Percentiles rank a stretch among this genome's conserved stretches.
Conservation (phyloP, 306 rosid genomes). For the Cyclanthera cordifolia region DNA sequence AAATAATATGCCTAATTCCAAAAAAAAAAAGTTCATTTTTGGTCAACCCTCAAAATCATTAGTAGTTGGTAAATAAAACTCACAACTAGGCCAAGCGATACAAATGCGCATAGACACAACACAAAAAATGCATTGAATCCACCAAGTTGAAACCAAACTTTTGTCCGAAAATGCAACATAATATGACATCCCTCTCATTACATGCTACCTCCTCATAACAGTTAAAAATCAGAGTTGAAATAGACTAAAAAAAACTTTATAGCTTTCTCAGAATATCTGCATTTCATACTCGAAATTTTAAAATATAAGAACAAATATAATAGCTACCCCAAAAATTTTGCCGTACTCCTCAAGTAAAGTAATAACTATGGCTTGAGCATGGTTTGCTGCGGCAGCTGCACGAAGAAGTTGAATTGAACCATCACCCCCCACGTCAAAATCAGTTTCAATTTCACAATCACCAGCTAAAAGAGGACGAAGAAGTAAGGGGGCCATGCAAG, state of each 20-base stretch:
- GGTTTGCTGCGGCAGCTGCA: slow-evolving; percentile 98
- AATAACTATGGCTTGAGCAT: slow-evolving; percentile 85
- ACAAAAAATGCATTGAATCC: not conserved
- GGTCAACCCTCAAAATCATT: not conserved
- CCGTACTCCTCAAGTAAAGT: slow-evolving; percentile 77
- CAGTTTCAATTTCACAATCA: slow-evolving; percentile 85
- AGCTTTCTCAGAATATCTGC: not conserved
- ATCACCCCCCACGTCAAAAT: slow-evolving; percentile 81
- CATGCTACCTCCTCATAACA: slow-evolving; percentile 1
- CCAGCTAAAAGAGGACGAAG: slow-evolving; percentile 90
- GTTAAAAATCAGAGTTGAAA: not conserved
- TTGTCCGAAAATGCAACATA: not conserved
- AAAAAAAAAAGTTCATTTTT: no score
- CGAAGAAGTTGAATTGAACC: slow-evolving; percentile 78
- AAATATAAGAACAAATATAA: slow-evolving; percentile 1
- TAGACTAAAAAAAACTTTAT: not conserved
- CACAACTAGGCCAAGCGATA: not conserved
- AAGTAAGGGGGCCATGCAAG: slow-evolving; percentile 98
- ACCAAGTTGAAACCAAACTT: slow-evolving; percentile 3
- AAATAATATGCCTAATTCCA: not conserved
- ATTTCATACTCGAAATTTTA: not conserved
- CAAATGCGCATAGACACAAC: not conserved
- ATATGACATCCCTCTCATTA: not conserved
- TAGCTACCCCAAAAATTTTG: slow-evolving; percentile 64
- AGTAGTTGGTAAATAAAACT: not conserved